Percentiles rank a stretch among this genome's conserved stretches.
These are phyloP conservation scores for Neurospora cerealis DNA, from an alignment of 495 filamentous ascomycete genomes.

Conservation along the genomic window DNA sequence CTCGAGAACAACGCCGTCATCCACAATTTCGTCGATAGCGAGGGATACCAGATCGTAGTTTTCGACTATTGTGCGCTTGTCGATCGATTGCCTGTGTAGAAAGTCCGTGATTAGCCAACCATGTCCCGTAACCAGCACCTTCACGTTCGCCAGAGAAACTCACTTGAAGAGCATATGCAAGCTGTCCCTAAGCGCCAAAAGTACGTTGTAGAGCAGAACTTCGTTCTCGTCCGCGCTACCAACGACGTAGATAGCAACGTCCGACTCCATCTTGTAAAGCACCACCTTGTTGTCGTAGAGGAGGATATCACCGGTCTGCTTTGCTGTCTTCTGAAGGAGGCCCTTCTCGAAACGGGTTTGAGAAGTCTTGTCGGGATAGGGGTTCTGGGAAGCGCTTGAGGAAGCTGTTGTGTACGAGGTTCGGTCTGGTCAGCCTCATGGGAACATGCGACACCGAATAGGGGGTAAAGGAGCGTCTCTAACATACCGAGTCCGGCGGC, in stretches of 20 bases:
- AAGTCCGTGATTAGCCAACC: conserved; percentile 14
- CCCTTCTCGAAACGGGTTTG: conserved; percentile 96
- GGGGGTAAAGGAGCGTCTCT: not conserved
- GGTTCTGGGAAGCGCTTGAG: conserved; percentile 38
- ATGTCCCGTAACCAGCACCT: conserved; percentile 29
- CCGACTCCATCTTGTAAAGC: conserved; percentile 94
- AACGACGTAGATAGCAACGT: conserved; percentile 95
- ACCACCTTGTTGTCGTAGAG: conserved; percentile 92
- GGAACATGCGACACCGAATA: not conserved
- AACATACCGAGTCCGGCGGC: conserved; percentile 5
- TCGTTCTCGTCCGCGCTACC: conserved; percentile 85
- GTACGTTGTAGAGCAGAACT: conserved; percentile 87
- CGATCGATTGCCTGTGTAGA: conserved; percentile 57
- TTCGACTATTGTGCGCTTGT: conserved; percentile 95
- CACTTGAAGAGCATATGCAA: conserved; percentile 80
- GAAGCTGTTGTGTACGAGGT: conserved; percentile 5
- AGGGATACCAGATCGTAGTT: conserved; percentile 91
- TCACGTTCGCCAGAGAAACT: not conserved
- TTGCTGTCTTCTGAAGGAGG: conserved; percentile 89
- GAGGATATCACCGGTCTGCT: conserved; percentile 89
- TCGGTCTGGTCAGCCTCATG: not conserved
- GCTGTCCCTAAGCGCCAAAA: conserved; percentile 79
- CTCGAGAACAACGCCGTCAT: conserved; percentile 94
- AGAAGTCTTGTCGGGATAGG: conserved; percentile 82
- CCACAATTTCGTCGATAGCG: conserved; percentile 90